Evolutionary conservation across 768 basidiomycete genomes (phyloP).

Genomic region (Rhodotorula sphaerocarpa): DNA sequence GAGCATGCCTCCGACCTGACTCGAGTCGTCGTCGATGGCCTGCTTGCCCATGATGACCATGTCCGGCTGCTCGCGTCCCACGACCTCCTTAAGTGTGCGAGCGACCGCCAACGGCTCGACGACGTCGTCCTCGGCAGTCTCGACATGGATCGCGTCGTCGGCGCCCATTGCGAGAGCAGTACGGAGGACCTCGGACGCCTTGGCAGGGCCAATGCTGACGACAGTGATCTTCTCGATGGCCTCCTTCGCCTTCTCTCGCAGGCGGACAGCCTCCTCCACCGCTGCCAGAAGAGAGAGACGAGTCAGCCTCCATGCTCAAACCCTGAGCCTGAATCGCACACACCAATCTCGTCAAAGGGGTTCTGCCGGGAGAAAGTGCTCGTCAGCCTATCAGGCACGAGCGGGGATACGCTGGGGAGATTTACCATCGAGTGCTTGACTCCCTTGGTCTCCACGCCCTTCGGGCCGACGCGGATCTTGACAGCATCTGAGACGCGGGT

Average conservation of each 20-base stretch:
- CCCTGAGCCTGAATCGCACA: slow-evolving; percentile 31
- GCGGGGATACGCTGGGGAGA: no score
- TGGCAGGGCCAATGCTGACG: slow-evolving; percentile 87
- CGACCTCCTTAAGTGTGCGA: slow-evolving; percentile 67
- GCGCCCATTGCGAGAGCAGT: slow-evolving; percentile 98
- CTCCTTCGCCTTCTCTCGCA: slow-evolving; percentile 75
- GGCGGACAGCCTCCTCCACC: slow-evolving; percentile 89
- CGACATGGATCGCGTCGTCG: slow-evolving; percentile 83
- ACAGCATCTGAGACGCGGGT: slow-evolving; percentile 32
- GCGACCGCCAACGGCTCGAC: slow-evolving; percentile 90
- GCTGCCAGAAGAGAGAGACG: slow-evolving; percentile 49
- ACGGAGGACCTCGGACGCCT: slow-evolving; percentile 78
- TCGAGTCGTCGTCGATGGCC: slow-evolving; percentile 92
- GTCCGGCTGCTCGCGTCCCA: slow-evolving; percentile 59
- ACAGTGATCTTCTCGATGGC: slow-evolving; percentile 77
- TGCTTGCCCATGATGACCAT: slow-evolving; percentile 95
- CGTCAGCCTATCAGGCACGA: neutral
- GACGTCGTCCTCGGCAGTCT: slow-evolving; percentile 53
- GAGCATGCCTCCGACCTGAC: slow-evolving; percentile 94
- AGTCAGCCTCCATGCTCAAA: neutral
- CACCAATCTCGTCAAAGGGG: slow-evolving; percentile 97
- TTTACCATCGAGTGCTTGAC: slow-evolving; percentile 98
- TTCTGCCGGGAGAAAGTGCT: slow-evolving; percentile 53
- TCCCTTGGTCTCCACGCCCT: slow-evolving; percentile 79
- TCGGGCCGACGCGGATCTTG: slow-evolving; percentile 95